Conservation (phyloP, 495 filamentous ascomycete genomes). For the Astrothelium macrocarpum region DNA sequence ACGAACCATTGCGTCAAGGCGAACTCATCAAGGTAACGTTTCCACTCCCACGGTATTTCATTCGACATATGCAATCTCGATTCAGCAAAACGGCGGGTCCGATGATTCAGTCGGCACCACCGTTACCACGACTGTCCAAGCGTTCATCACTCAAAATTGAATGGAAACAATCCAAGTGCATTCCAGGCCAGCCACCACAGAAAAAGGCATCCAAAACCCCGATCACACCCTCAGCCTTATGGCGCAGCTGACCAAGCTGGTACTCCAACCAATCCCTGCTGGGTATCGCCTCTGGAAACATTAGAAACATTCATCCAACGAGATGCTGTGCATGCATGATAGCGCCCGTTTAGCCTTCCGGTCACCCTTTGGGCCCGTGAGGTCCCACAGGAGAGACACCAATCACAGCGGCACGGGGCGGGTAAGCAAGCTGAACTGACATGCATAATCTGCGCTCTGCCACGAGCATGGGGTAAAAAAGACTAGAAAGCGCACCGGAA, state of each 20-base stretch:
- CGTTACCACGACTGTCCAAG: neutral
- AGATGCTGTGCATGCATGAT: neutral
- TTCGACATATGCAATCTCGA: neutral
- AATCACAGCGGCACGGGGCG: neutral
- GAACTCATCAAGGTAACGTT: neutral
- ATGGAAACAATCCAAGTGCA: neutral
- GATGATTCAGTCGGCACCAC: neutral
- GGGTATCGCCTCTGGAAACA: neutral
- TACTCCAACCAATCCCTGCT: conserved; percentile 2
- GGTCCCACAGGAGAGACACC: neutral
- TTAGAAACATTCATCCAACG: neutral
- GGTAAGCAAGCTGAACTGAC: conserved; percentile 6
- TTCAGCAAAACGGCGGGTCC: neutral
- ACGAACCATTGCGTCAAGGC: neutral
- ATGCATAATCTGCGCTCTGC: neutral
- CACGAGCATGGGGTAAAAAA: neutral
- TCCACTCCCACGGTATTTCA: neutral
- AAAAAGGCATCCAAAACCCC: neutral
- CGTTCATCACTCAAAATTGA: neutral
- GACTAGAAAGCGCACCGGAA: no score
- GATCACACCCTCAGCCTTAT: neutral
- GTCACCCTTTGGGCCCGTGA: neutral
- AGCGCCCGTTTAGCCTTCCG: neutral
- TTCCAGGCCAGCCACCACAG: neutral
- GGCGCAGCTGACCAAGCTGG: neutral